These are phyloP conservation scores for Bocquillonia castaneifolia DNA, from an alignment of 441 rosid genomes.

Conservation along the genomic window DNA sequence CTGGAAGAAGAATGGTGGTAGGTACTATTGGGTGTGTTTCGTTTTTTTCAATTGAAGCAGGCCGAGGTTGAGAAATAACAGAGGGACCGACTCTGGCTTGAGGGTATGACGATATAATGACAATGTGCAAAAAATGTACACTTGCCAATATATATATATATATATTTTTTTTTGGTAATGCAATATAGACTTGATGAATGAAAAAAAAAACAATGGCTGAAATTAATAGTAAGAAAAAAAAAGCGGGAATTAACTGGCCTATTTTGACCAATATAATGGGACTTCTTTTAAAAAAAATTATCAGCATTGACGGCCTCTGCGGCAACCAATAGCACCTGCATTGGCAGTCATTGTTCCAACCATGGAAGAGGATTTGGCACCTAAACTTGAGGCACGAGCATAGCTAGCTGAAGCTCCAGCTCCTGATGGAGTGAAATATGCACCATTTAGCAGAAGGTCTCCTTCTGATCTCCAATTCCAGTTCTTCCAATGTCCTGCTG, in stretches of 20 bases:
- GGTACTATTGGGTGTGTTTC: too few relatives aligned
- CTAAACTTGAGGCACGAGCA: slow-evolving; percentile 90
- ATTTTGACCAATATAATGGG: slow-evolving; percentile 22
- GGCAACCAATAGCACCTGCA: slow-evolving; percentile 72
- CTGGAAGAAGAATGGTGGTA: slow-evolving; percentile 18
- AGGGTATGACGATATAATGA: slow-evolving; percentile 25
- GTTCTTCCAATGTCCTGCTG: slow-evolving; percentile 46
- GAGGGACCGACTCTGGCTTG: slow-evolving; percentile 22
- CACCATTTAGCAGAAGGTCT: slow-evolving; percentile 77
- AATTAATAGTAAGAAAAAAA: slow-evolving; percentile 15
- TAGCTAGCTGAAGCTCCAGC: slow-evolving; percentile 79
- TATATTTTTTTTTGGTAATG: slow-evolving; percentile 19
- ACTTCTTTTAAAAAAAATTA: slow-evolving; percentile 9
- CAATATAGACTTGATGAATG: slow-evolving; percentile 15
- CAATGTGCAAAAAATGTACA: slow-evolving; percentile 50
- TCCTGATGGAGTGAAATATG: slow-evolving; percentile 86
- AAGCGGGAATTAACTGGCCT: slow-evolving; percentile 20
- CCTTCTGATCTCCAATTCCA: slow-evolving; percentile 99
- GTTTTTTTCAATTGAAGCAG: slow-evolving; percentile 42
- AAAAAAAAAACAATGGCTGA: slow-evolving; percentile 29
- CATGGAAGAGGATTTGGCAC: slow-evolving; percentile 80
- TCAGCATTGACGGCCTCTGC: slow-evolving; percentile 55
- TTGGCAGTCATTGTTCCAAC: slow-evolving; percentile 69
- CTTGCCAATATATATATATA: slow-evolving; percentile 48
- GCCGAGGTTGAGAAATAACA: slow-evolving; percentile 69